Evolutionary conservation across 208 protist species (phyloP), one percentile per base, ranked within the genome.

Genomic region (Entamoeba dispar): DNA sequence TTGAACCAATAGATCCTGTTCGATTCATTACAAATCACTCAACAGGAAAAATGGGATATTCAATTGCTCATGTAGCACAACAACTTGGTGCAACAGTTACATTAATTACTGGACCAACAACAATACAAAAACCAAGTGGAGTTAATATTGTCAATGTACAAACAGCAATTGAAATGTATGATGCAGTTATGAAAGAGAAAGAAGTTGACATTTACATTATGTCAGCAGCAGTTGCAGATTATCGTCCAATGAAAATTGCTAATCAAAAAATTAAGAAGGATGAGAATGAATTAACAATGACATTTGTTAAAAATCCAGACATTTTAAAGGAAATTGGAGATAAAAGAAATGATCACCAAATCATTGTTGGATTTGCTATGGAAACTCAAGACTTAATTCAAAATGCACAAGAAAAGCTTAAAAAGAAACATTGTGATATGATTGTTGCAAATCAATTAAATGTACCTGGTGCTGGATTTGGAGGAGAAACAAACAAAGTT

Each of bases 31-130:
- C 50, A 19, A 94, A 94, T 6, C 19, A 92, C 15, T 77, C 43
- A 49, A 92, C 91, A 12, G 93, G 93, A 43, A 94, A 94, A 92
- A 94, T 93, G 91, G 93, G 91, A 7, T 38, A 43, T 38, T 0
- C 31, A 43, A 47, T 94, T n/a, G 93, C 91, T 34, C 8, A 52
- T 1, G 91, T 34, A 19, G 34, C 22, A 12, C 5, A 8, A 27
- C 7, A 47, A 51, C 1, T 22, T 14, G 93, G 93, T 47, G 91
- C 91, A 55, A 31, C 12, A 34, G 93, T 94, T 8, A 38, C 8
- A 90, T 38, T 90, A 34, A 38, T 90, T 27, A 34, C 27, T 10
- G 69, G 69, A 34, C 69, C 69, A 14, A 90, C 69, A 34, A 34
- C 31, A 34, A 34, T 90, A 27, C n/a, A 19, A 10, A 34, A 34